Conservation (phyloP, 2,329 filamentous ascomycete species). For the Claviceps citrina region DNA sequence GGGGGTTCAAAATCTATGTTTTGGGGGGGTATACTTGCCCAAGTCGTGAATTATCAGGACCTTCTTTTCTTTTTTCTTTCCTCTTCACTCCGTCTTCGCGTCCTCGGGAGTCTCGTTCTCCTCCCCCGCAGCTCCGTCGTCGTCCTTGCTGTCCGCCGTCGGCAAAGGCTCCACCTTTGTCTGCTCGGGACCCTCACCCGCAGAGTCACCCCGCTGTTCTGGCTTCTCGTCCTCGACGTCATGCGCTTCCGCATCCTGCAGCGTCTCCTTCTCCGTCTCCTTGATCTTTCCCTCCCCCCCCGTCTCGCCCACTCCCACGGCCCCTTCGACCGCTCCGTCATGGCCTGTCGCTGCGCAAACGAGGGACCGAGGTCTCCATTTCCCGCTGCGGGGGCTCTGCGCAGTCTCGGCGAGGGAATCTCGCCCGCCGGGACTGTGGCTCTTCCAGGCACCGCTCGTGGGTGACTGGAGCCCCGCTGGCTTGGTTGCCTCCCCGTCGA, state of each 20-base stretch:
- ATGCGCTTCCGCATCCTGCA: constrained; percentile 11
- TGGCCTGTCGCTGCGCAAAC: constrained; percentile 17
- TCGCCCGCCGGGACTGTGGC: not conserved
- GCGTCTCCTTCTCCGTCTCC: constrained; percentile 23
- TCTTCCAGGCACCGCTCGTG: constrained; percentile 6
- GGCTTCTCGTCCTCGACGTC: constrained; percentile 14
- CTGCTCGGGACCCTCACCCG: constrained; percentile 13
- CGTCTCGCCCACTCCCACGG: constrained; percentile 19
- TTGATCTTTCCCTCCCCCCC: constrained; percentile 21
- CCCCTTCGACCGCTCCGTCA: constrained; percentile 9
- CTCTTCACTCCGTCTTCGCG: not conserved
- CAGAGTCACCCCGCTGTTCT: constrained; percentile 12
- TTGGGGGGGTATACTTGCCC: no score
- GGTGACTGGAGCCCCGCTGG: constrained; percentile 17
- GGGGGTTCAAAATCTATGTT: no score
- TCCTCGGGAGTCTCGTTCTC: constrained; percentile 6
- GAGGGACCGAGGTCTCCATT: constrained; percentile 5
- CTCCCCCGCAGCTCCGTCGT: constrained; percentile 7
- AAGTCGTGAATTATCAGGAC: not conserved
- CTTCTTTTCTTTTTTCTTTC: not conserved
- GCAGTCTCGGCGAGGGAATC: constrained; percentile 7
- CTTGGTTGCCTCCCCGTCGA: constrained; percentile 5
- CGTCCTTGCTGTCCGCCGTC: constrained; percentile 10
- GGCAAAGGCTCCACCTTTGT: not conserved
- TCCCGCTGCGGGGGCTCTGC: constrained; percentile 8